phyloP scores from a whole-genome alignment of 352 stramenopile species.

The Globisporangium yorkense region DNA sequence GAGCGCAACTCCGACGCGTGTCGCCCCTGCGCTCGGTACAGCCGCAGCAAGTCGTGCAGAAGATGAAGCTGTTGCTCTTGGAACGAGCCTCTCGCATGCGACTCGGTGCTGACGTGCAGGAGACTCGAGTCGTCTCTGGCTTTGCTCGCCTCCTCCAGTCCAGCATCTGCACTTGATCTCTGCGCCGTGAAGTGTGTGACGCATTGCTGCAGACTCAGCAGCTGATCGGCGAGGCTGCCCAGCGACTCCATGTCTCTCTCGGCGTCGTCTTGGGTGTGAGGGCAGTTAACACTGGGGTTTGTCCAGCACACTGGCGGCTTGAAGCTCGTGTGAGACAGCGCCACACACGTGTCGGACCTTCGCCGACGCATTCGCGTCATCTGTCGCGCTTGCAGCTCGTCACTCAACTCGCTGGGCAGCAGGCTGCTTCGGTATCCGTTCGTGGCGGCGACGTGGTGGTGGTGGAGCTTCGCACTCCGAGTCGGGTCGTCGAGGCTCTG shows the following conservation, averaged over 20 bases:
- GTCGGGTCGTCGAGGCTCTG: conserved; percentile 50
- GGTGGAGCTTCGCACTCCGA: conserved; percentile 11
- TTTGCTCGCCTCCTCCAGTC: neutral
- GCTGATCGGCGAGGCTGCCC: conserved; percentile 31
- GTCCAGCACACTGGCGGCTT: conserved; percentile 14
- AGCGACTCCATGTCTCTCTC: conserved; percentile 37
- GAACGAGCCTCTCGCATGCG: conserved; percentile 26
- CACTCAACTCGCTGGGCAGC: neutral
- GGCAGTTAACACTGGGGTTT: conserved; percentile 23
- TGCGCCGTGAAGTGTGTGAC: conserved; percentile 16
- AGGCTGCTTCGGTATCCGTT: neutral
- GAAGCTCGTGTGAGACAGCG: neutral
- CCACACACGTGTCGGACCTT: conserved; percentile 17
- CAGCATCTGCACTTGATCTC: conserved; percentile 13
- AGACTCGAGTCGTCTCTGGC: conserved; percentile 2
- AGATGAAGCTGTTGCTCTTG: conserved; percentile 45
- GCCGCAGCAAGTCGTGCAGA: conserved; percentile 41
- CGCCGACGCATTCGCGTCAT: conserved; percentile 13
- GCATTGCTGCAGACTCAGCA: conserved; percentile 34
- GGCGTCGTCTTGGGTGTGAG: conserved; percentile 45
- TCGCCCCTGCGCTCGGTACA: conserved; percentile 49
- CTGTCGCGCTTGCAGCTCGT: conserved; percentile 10
- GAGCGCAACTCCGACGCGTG: conserved; percentile 23
- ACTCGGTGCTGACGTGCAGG: conserved; percentile 11
- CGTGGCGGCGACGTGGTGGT: conserved; percentile 10